A percentile compares a stretch with the other conserved stretches of the same genome.
phyloP scores from a whole-genome alignment of 768 basidiomycete species.

The Mycena pura region DNA sequence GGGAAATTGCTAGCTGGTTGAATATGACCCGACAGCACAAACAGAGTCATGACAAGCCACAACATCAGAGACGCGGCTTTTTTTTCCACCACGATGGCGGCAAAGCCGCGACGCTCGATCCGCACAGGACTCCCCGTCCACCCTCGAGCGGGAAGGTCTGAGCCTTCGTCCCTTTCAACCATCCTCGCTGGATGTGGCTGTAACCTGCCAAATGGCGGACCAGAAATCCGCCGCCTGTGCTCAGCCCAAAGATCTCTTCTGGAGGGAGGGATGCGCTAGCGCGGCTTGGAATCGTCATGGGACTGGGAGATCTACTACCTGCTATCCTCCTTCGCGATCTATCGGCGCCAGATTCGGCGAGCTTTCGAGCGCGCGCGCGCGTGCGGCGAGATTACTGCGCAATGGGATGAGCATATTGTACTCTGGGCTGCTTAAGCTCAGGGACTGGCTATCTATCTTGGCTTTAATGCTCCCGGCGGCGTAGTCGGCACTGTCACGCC shows the following conservation, averaged over 20 bases:
- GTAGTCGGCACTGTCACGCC: too few relatives aligned
- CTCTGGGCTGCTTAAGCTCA: too few relatives aligned
- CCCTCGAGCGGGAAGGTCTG: conserved; percentile 2
- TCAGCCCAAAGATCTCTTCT: conserved; percentile 4
- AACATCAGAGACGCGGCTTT: too few relatives aligned
- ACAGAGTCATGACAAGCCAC: too few relatives aligned
- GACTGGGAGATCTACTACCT: background rate
- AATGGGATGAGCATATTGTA: too few relatives aligned
- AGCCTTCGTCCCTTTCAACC: background rate
- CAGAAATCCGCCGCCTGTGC: background rate
- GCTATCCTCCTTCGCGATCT: background rate
- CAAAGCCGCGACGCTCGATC: conserved; percentile 15
- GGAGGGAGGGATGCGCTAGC: conserved; percentile 5
- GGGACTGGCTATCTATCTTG: too few relatives aligned
- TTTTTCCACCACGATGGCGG: background rate
- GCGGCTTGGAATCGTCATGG: conserved; percentile 7
- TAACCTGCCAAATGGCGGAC: background rate
- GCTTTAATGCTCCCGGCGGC: too few relatives aligned
- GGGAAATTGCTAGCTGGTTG: too few relatives aligned
- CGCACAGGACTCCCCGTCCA: conserved; percentile 3
- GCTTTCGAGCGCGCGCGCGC: too few relatives aligned
- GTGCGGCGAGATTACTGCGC: too few relatives aligned
- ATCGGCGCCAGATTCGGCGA: too few relatives aligned
- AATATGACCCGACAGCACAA: too few relatives aligned
- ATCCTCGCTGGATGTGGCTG: conserved; percentile 8